These are phyloP conservation scores for Didymella keratinophila DNA, from an alignment of 2,329 filamentous ascomycete genomes.

Conservation along the genomic window DNA sequence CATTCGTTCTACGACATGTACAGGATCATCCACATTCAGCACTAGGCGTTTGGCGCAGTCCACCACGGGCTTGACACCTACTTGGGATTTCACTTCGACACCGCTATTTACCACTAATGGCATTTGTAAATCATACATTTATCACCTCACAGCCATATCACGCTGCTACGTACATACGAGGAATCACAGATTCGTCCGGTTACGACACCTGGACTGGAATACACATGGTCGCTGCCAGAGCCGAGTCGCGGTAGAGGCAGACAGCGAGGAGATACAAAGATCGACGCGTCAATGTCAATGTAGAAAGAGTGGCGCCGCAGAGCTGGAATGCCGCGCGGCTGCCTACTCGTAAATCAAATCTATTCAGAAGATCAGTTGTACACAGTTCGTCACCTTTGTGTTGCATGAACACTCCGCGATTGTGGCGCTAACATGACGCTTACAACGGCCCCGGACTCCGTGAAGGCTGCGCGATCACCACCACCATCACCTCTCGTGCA, in stretches of 20 bases:
- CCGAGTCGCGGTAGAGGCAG: constrained; percentile 14
- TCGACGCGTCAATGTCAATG: constrained; percentile 1
- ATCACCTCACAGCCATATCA: constrained; percentile 7
- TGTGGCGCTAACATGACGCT: constrained; percentile 10
- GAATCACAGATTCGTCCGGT: constrained; percentile 7
- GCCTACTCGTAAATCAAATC: neutral
- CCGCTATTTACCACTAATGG: constrained; percentile 12
- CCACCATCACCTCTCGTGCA: too few relatives aligned
- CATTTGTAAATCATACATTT: constrained; percentile 15
- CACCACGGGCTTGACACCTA: neutral
- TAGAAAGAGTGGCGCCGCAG: neutral
- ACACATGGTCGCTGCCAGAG: constrained; percentile 11
- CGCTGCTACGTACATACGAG: constrained; percentile 24
- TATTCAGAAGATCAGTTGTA: constrained; percentile 5
- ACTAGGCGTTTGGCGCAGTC: constrained; percentile 12
- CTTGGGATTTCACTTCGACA: constrained; percentile 7
- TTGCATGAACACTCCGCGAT: neutral
- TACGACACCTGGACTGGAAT: constrained; percentile 10
- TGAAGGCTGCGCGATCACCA: neutral
- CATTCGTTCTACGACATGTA: constrained; percentile 10
- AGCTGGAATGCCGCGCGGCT: constrained; percentile 9
- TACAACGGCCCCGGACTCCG: neutral
- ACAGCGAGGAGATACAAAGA: neutral
- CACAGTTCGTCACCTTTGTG: neutral
- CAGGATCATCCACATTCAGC: constrained; percentile 11